phyloP scores from a whole-genome alignment of 1,139 yeast species.

The Kazachstania sp. region DNA sequence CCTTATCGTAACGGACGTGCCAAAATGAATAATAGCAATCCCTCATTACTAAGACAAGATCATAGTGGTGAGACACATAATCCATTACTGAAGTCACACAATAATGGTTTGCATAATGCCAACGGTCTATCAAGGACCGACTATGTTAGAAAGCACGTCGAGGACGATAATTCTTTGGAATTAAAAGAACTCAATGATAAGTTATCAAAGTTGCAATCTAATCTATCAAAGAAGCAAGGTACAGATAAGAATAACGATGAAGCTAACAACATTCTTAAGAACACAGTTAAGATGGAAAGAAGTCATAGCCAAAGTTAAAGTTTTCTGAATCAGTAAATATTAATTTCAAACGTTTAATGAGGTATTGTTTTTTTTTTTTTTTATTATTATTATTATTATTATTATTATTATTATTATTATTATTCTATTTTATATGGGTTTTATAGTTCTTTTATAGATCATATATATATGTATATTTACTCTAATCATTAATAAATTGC shows the following conservation, averaged over 20 bases:
- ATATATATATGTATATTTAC: neutral
- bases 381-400: too few relatives aligned
- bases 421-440: too few relatives aligned
- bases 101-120: too few relatives aligned
- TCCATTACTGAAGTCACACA: too few relatives aligned
- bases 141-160: neutral
- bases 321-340: neutral
- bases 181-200: constrained; percentile 30
- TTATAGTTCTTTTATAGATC: neutral
- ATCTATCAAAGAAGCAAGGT: constrained; percentile 5
- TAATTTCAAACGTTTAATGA: too few relatives aligned
- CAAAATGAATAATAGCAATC: neutral
- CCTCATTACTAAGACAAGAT: constrained; percentile 3
- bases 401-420: too few relatives aligned
- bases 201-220: constrained; percentile 17
- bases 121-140: neutral
- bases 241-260: neutral
- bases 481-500: neutral
- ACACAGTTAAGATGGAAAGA: constrained; percentile 3
- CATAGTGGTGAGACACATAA: neutral
- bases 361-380: neutral
- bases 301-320: constrained; percentile 8
- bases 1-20: constrained; percentile 4
- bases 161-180: constrained; percentile 17
- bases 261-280: neutral